Evolutionary conservation across 2,329 filamentous ascomycete species (phyloP).

Genomic region (Claviceps purpurea): DNA sequence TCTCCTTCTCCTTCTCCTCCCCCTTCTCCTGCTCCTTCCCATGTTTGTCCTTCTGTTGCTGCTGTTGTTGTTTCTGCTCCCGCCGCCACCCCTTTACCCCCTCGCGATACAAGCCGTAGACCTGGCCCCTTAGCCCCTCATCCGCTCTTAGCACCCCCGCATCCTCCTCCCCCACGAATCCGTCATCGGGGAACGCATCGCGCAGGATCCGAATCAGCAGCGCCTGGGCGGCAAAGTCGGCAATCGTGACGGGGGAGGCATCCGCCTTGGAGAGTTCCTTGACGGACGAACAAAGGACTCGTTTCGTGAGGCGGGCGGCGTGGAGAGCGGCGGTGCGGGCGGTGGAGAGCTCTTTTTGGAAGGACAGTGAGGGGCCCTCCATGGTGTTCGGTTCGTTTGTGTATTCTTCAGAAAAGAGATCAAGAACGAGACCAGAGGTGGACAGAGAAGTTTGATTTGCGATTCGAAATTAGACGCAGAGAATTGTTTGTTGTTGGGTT

Average conservation of each 20-base stretch:
- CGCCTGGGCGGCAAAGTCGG: slow-evolving; percentile 51
- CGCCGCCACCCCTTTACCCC: slow-evolving; percentile 5
- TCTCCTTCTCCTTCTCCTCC: not conserved
- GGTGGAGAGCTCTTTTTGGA: slow-evolving; percentile 16
- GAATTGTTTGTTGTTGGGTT: no score
- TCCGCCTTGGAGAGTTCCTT: slow-evolving; percentile 43
- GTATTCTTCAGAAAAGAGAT: no score
- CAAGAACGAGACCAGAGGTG: not conserved
- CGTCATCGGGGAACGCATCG: slow-evolving; percentile 37
- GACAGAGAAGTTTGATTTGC: no score
- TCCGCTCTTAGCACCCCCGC: slow-evolving; percentile 37
- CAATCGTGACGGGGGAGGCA: slow-evolving; percentile 46
- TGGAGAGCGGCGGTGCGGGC: slow-evolving; percentile 36
- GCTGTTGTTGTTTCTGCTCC: not conserved
- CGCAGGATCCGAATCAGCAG: slow-evolving; percentile 45
- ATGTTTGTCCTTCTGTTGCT: not conserved
- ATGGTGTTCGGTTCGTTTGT: not conserved
- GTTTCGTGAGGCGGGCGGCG: slow-evolving; percentile 44
- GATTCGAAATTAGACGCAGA: no score
- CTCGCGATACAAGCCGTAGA: slow-evolving; percentile 39
- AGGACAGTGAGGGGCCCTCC: not conserved
- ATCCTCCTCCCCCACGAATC: slow-evolving; percentile 50
- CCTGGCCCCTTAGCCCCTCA: slow-evolving; percentile 31
- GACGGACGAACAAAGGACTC: slow-evolving; percentile 27
- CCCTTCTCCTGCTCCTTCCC: not conserved